Base-by-base conservation (phyloP, 2,329 filamentous ascomycete genomes). In the Neodidymelliopsis sp. region DNA sequence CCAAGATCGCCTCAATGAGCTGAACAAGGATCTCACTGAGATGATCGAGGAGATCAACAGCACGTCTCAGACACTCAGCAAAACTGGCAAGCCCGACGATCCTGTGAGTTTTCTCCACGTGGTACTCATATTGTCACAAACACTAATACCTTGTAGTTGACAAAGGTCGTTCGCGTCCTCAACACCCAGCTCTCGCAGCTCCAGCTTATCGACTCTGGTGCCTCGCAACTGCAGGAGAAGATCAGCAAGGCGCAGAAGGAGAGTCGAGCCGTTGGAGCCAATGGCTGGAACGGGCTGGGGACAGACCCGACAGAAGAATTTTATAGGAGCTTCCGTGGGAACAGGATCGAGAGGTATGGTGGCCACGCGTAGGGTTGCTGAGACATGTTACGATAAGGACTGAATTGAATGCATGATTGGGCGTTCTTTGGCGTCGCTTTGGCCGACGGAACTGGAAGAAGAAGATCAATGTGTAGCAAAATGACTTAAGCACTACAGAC, bases 31-130 rank as follows among this genome's bases (percentile, higher is more conserved):
- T 69, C 80, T 99, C 56, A 86, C 85, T 36, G 93, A 91, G 76
- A 97, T 99, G 91, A 96, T 99, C 63, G 92, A 96, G 70, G 94
- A 97, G 75, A 96, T 99, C 70, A 99, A 99, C 71, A 85, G 87
- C 61, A 93, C 95, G 54, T 94, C 90, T n/a, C 84, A 89, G 44
- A 91, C 87, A 18, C 78, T 99, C 59, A 93, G 86, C 81, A 96
- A 95, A 81, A 91, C 89, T 49, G 88, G 83, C 74, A 95, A 95
- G 75, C 84, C 90, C 20, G 71, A 75, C 56, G 64, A 70, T 50
- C 57, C 64, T 28, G 67, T 71, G 67, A 38, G 59, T 57, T 10
- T 23, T 13, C 12, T 6, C 9, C 8, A 8, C 2, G 9, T 25
- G 5, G 2, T 20, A 3, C 10, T n/a, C 4, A 10, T 9, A 41